phyloP scores from a whole-genome alignment of 2,329 filamentous ascomycete species.

The Botrytis porri region DNA sequence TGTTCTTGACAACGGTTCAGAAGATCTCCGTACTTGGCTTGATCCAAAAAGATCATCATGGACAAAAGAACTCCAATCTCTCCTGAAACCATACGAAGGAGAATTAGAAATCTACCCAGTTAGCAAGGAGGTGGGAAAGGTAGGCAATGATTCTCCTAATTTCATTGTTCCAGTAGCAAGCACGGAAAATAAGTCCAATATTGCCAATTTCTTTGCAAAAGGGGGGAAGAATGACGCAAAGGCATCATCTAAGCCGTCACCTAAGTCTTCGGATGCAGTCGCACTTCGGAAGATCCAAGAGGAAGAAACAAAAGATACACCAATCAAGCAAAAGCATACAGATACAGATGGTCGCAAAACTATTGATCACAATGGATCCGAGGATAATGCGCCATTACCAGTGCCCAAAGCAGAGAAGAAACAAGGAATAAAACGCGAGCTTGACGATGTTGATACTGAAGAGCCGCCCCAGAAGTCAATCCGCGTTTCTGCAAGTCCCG shows the following conservation, averaged over 20 bases:
- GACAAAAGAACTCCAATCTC: conserved; percentile 71
- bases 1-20: conserved; percentile 73
- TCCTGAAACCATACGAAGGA: conserved; percentile 76
- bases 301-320: conserved; percentile 19
- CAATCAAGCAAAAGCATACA: conserved; percentile 30
- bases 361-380: conserved; percentile 29
- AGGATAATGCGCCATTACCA: conserved; percentile 36
- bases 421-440: conserved; percentile 34
- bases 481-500: conserved; percentile 27
- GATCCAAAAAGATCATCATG: conserved; percentile 71
- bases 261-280: conserved; percentile 14
- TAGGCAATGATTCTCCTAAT: conserved; percentile 81
- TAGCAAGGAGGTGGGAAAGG: conserved; percentile 85
- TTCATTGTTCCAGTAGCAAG: conserved; percentile 83
- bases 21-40: conserved; percentile 71
- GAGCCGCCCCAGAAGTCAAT: conserved; percentile 31
- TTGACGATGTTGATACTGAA: conserved; percentile 31
- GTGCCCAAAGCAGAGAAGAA: conserved; percentile 27
- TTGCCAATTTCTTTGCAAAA: conserved; percentile 86
- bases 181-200: conserved; percentile 86
- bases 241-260: not conserved
- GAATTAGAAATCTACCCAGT: conserved; percentile 85
- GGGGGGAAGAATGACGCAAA: conserved; percentile 27
- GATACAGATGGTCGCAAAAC: conserved; percentile 30
- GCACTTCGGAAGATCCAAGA: conserved; percentile 23